Evolutionary conservation across 164 flowering plant species (phyloP), one percentile per base, ranked within the genome.

Genomic region (Berberis thunbergii): DNA sequence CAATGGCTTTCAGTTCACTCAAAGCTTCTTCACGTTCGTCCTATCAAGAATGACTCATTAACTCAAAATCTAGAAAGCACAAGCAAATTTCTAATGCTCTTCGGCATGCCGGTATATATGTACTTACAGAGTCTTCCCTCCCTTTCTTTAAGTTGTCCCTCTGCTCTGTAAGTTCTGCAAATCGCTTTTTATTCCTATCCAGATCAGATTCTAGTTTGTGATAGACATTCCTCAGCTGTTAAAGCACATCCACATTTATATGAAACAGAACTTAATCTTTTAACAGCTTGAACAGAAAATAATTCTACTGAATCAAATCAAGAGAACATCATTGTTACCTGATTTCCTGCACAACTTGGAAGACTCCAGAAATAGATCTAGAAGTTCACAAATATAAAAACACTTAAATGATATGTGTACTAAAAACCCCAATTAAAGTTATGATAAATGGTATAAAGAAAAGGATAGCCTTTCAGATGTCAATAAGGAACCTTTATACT

Each of bases 281-380:
- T 26, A 26, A 26, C 26, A 0, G 26, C 26, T 26, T 26, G 8
- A 46, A 38, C 54, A 50, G 2, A 45, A 52, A 57, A 13, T 40
- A 7, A 39, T 57, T 26, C 49, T 4, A 49, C 50, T 7, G 6
- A 59, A 54, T 53, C 54, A 63, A 67, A 44, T 61, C 7, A 61
- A 62, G 26, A 48, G 3, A 53, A 53, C 3, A 43, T n/a, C 7
- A 62, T 50, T 67, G 13, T 67, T 57, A 88, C 97, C 96, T 94
- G 97, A 76, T 91, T 94, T 65, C 99, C 99, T 70, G 97, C 96
- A 82, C 93, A 87, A 73, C 99, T 94, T 59, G 97, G 99, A 74
- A 94, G 94, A 69, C 96, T 94, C 97, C 99, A 91, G 68, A 94
- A 94, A 73, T 94, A 91, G 44, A 91, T 84, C 99, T 91, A 80